Base-by-base conservation (phyloP, 2,329 filamentous ascomycete species). In the Arthrobotrys conoides region DNA sequence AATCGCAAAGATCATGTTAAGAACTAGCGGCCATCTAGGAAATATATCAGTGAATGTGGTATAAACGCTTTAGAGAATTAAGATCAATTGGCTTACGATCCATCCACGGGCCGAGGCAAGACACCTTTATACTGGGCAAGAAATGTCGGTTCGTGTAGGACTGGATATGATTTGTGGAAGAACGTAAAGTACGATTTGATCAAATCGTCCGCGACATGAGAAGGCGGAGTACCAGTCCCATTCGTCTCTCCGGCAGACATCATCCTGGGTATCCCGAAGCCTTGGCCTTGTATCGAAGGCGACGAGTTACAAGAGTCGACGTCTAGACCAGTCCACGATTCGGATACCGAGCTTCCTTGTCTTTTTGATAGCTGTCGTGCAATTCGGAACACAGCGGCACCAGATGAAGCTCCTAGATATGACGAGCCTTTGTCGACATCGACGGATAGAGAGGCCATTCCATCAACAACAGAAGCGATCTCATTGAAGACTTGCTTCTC, bases 61-160 rank as follows among this genome's bases (percentile, higher is more conserved):
- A 48, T 27, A n/a, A 41, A 38, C 5, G 1, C 22, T 18, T n/a
- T 38, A 49, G 55, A 69, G 22, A 41, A 18, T n/a, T 61, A 5
- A 63, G 27, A 51, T 14, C 14, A 20, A 20, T 38, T 38, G 38
- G 64, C 73, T 66, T 77, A 77, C 73, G 73, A 77, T 63, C 73
- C 73, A 55, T 77, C 80, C 18, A 81, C 65, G 0, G 83, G 83
- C 9, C 82, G 82, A 6, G 83, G 81, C 38, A 83, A 81, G 22
- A 84, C 80, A 82, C 73, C 73, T n/a, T 77, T 77, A 46, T 77
- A 77, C 30, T 80, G 83, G 83, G 84, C 85, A 20, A 85, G 83
- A 70, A 87, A 87, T 0, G 84, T 86, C 1, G 84, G 83, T 71
- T 87, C 86, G 75, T 87, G 86, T 3, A 87, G 81, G 22, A 87